Evolutionary conservation across 2,329 filamentous ascomycete genomes (phyloP).

Genomic region (Calonectria leucothoes): DNA sequence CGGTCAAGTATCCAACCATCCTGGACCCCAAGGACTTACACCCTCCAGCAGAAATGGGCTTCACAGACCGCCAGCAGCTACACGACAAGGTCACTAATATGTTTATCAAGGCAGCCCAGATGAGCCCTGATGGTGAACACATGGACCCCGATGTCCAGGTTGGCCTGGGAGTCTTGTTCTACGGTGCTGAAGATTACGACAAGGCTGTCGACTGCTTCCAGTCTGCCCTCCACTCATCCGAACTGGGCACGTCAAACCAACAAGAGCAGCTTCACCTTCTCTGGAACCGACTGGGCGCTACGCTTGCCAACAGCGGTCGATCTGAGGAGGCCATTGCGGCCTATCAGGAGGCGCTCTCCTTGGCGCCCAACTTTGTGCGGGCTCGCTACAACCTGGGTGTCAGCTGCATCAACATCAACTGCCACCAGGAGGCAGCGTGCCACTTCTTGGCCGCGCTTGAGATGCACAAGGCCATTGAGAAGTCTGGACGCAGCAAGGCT

Average conservation of each 20-base stretch:
- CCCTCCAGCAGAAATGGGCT: constrained; percentile 85
- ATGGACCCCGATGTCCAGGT: constrained; percentile 99
- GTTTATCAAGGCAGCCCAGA: constrained; percentile 92
- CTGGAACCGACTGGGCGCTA: constrained; percentile 97
- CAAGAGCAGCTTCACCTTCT: constrained; percentile 90
- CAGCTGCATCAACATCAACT: constrained; percentile 96
- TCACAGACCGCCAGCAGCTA: constrained; percentile 90
- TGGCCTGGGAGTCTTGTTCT: constrained; percentile 95
- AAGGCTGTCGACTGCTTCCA: constrained; percentile 99
- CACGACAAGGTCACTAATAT: constrained; percentile 91
- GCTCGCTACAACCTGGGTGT: constrained; percentile 97
- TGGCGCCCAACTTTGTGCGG: constrained; percentile 96
- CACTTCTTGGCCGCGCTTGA: constrained; percentile 91
- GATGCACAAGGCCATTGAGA: constrained; percentile 96
- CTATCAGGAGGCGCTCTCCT: constrained; percentile 90
- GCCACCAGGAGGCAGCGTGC: constrained; percentile 90
- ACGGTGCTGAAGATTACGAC: constrained; percentile 96
- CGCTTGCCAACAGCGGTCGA: constrained; percentile 92
- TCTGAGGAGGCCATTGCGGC: constrained; percentile 97
- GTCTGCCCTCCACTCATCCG: constrained; percentile 86
- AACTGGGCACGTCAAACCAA: constrained; percentile 85
- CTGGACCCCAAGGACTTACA: constrained; percentile 79
- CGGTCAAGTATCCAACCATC: constrained; percentile 91
- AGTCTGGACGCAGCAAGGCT: constrained; percentile 84
- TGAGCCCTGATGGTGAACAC: constrained; percentile 90